phyloP scores from a whole-genome alignment of 1,284 basidiomycete species.

The Tilletia caries region DNA sequence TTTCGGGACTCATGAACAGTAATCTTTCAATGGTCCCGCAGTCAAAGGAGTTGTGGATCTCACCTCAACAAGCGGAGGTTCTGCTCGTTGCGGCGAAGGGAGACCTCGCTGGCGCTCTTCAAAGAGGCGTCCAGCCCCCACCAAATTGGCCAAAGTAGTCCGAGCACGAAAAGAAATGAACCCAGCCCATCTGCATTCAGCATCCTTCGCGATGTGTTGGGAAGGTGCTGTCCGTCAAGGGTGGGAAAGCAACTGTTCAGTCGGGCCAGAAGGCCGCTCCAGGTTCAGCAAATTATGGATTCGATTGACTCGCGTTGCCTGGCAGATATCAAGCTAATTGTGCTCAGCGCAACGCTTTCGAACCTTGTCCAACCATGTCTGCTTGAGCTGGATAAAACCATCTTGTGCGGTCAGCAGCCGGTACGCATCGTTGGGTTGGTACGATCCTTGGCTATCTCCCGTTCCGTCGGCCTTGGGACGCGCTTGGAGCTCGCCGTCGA shows the following conservation, averaged over 20 bases:
- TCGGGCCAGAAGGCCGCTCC: no score
- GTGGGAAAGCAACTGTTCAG: no score
- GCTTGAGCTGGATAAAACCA: conserved; percentile 14
- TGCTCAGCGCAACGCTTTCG: neutral
- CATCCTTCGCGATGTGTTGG: neutral
- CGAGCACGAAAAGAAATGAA: neutral
- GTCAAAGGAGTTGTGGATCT: conserved; percentile 12
- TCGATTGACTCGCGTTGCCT: no score
- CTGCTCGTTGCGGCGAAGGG: conserved; percentile 8
- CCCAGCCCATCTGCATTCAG: neutral
- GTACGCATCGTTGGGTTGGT: conserved; percentile 12
- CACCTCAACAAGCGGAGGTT: conserved; percentile 2
- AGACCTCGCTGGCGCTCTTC: neutral
- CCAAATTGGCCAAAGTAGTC: conserved; percentile 7
- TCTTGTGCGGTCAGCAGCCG: neutral
- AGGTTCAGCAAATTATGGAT: no score
- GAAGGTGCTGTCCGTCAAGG: no score
- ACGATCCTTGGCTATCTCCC: neutral
- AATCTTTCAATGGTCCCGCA: neutral
- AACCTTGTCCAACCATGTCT: conserved; percentile 9
- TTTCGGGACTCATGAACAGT: neutral
- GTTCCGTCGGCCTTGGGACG: conserved; percentile 20
- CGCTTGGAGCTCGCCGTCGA: conserved; percentile 28
- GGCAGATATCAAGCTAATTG: neutral
- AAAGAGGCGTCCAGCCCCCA: conserved; percentile 5